phyloP scores from a whole-genome alignment of 805 yeast species.

The Wickerhamiella cacticola region DNA sequence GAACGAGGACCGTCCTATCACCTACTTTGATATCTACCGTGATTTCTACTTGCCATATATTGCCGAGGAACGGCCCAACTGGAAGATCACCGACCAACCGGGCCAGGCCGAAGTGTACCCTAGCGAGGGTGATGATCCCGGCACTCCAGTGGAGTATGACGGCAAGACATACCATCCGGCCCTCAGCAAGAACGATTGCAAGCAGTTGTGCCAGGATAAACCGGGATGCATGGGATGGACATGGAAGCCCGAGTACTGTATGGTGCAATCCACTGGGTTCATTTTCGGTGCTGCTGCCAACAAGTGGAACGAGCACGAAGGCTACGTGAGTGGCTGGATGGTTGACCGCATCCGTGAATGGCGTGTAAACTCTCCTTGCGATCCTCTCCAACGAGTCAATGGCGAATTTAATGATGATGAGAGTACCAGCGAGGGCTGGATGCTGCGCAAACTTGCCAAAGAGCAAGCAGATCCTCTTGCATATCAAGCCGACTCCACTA shows the following conservation, averaged over 20 bases:
- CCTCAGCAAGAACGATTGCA: constrained; percentile 13
- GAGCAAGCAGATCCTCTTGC: constrained; percentile 6
- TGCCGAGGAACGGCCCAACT: constrained; percentile 18
- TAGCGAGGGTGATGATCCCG: constrained; percentile 7
- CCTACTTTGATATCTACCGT: constrained; percentile 27
- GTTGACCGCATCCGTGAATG: constrained; percentile 26
- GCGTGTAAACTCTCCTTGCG: constrained; percentile 20
- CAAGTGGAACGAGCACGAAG: constrained; percentile 14
- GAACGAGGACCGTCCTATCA: constrained; percentile 19
- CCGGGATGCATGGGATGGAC: constrained; percentile 15
- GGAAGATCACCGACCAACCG: constrained; percentile 18
- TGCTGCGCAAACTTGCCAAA: constrained; percentile 14
- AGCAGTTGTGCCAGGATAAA: constrained; percentile 12
- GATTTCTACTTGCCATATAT: constrained; percentile 28
- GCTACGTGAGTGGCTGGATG: constrained; percentile 26
- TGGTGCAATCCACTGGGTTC: constrained; percentile 14
- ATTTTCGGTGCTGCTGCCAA: constrained; percentile 16
- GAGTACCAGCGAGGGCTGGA: constrained; percentile 19
- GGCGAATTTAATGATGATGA: constrained; percentile 14
- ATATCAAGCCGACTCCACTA: background rate
- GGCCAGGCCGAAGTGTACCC: constrained; percentile 16
- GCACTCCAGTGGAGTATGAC: constrained; percentile 3
- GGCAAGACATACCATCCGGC: constrained; percentile 13
- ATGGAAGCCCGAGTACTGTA: constrained; percentile 13
- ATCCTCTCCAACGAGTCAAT: constrained; percentile 11